Conservation (phyloP, 768 basidiomycete species). For the Lentinus brumalis region DNA sequence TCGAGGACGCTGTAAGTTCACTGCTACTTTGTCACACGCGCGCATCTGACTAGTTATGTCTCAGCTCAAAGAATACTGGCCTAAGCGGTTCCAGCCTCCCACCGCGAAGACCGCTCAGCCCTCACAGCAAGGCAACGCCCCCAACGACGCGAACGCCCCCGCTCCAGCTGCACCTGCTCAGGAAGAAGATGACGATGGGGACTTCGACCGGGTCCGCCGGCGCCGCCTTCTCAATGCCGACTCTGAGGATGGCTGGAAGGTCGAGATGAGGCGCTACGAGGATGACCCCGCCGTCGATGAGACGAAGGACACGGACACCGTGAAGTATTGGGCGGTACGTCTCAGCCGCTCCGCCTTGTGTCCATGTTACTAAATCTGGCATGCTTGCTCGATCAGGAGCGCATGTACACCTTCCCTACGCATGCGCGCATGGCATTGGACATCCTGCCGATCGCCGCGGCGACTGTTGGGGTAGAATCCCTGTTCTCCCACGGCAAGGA, state of each 20-base stretch:
- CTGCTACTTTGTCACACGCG: too few species aligned
- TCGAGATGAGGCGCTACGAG: conserved; percentile 19
- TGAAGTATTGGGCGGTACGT: conserved; percentile 20
- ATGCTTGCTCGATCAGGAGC: too few species aligned
- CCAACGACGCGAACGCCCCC: not conserved
- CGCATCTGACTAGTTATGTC: too few species aligned
- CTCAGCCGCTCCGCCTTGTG: too few species aligned
- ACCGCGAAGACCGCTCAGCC: too few species aligned
- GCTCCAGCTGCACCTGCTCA: too few species aligned
- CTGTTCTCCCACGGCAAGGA: too few species aligned
- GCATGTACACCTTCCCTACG: conserved; percentile 9
- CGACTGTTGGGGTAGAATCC: conserved; percentile 9
- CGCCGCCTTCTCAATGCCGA: conserved; percentile 10
- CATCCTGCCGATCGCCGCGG: conserved; percentile 10
- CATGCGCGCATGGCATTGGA: conserved; percentile 15
- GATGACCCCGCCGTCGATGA: conserved; percentile 13
- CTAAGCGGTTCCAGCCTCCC: too few species aligned
- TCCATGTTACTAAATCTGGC: too few species aligned
- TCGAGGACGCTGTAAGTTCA: conserved; percentile 1
- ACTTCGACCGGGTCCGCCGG: not conserved
- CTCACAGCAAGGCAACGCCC: too few species aligned
- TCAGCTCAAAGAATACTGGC: not conserved
- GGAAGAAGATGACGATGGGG: not conserved
- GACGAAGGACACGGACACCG: conserved; percentile 15
- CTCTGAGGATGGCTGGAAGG: conserved; percentile 17